phyloP scores from a whole-genome alignment of 2,329 filamentous ascomycete genomes.

The Zymoseptoria tritici region DNA sequence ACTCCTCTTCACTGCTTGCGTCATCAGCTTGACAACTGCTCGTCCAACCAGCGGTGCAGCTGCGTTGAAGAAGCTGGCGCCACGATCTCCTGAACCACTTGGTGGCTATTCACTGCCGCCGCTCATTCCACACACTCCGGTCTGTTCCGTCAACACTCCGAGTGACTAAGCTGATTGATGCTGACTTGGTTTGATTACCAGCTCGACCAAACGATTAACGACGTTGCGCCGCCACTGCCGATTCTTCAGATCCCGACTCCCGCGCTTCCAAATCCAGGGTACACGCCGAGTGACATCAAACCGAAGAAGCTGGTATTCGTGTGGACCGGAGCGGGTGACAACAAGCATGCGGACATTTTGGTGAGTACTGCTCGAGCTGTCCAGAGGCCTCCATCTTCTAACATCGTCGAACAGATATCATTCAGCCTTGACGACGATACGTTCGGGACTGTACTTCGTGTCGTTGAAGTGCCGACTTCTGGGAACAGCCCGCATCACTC shows the following conservation, averaged over 20 bases:
- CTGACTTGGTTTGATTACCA: not conserved
- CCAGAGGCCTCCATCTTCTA: constrained; percentile 48
- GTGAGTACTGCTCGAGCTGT: constrained; percentile 14
- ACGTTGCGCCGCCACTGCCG: constrained; percentile 47
- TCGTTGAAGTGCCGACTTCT: constrained; percentile 52
- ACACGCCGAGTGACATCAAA: constrained; percentile 48
- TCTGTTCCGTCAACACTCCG: constrained; percentile 17
- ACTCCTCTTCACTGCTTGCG: not conserved
- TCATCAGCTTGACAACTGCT: not conserved
- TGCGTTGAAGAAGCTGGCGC: not conserved
- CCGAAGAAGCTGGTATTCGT: constrained; percentile 62
- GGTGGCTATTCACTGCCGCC: constrained; percentile 26
- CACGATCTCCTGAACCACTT: not conserved
- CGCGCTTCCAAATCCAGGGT: constrained; percentile 46
- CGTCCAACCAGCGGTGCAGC: not conserved
- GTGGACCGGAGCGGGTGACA: constrained; percentile 55
- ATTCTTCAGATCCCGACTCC: constrained; percentile 55
- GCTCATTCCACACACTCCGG: constrained; percentile 52
- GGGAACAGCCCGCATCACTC: constrained; percentile 57
- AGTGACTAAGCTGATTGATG: constrained; percentile 42
- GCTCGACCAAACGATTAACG: constrained; percentile 32
- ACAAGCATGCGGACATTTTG: constrained; percentile 39
- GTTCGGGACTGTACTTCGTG: constrained; percentile 51
- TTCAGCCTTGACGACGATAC: constrained; percentile 56
- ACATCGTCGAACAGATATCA: constrained; percentile 33